These are phyloP conservation scores for Fusarium pilosicola DNA, from an alignment of 2,329 filamentous ascomycete species.

Conservation along the genomic window DNA sequence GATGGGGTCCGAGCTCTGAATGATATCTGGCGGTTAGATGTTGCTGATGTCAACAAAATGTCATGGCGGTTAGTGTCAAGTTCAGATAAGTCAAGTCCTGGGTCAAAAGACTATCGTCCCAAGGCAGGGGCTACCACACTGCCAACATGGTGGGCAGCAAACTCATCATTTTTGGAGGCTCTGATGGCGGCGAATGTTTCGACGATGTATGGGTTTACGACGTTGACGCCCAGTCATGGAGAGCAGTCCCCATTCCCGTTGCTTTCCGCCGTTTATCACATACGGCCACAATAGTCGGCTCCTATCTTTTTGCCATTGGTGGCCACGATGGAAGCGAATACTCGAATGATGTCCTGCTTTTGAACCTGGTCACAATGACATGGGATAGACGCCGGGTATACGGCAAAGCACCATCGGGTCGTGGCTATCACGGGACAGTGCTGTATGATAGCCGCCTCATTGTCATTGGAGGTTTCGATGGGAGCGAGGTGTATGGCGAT, in stretches of 20 bases:
- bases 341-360: constrained; percentile 72
- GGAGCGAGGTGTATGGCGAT: constrained; percentile 73
- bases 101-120: constrained; percentile 57
- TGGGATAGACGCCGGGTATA: constrained; percentile 76
- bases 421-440: constrained; percentile 74
- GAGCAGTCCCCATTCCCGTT: constrained; percentile 65
- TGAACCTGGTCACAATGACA: constrained; percentile 79
- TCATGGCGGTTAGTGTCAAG: constrained; percentile 72
- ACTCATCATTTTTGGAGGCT: constrained; percentile 76
- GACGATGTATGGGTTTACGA: constrained; percentile 80
- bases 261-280: constrained; percentile 74
- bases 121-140: constrained; percentile 76
- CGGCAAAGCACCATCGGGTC: constrained; percentile 68
- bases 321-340: constrained; percentile 78
- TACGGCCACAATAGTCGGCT: constrained; percentile 75
- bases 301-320: constrained; percentile 75
- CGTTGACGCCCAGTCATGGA: constrained; percentile 70
- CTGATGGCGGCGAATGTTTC: constrained; percentile 77
- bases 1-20: constrained; percentile 76
- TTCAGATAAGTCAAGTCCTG: constrained; percentile 50
- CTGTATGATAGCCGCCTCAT: constrained; percentile 73
- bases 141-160: constrained; percentile 79
- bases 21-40: constrained; percentile 78
- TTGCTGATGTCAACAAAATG: constrained; percentile 73
- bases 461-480: constrained; percentile 74